These are phyloP conservation scores for Berberis thunbergii DNA, from an alignment of 164 flowering plant species.

Conservation along the genomic window DNA sequence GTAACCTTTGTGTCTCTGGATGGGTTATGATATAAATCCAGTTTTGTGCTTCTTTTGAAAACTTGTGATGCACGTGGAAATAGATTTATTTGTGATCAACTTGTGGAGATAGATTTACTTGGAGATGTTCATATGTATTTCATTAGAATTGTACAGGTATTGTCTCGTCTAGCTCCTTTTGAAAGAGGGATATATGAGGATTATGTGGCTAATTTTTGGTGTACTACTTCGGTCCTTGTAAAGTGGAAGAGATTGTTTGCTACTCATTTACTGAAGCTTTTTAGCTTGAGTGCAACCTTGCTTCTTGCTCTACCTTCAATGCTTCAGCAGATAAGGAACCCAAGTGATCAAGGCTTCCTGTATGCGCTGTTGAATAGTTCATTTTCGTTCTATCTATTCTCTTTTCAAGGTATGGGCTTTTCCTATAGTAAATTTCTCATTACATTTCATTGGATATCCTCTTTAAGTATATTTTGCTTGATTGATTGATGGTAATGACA, in stretches of 20 bases:
- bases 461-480: neutral
- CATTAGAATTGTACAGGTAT: slow-evolving; percentile 40
- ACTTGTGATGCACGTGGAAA: too few species aligned
- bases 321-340: slow-evolving; percentile 65
- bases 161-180: slow-evolving; percentile 87
- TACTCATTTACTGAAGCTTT: slow-evolving; percentile 39
- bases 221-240: slow-evolving; percentile 63
- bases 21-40: too few species aligned
- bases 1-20: too few species aligned
- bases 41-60: too few species aligned
- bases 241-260: slow-evolving; percentile 83
- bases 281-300: slow-evolving; percentile 61
- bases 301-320: slow-evolving; percentile 57
- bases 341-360: slow-evolving; percentile 69
- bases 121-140: neutral
- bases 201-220: slow-evolving; percentile 97
- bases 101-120: too few species aligned
- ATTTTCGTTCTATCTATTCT: slow-evolving; percentile 78
- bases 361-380: slow-evolving; percentile 71
- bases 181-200: slow-evolving; percentile 96
- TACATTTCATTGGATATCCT: neutral
- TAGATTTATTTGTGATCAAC: too few species aligned
- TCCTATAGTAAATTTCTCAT: neutral
- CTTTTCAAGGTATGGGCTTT: slow-evolving; percentile 68
- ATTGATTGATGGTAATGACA: slow-evolving; percentile 21